Conservation (phyloP, 208 protist genomes). For the Trypanosoma vivax region DNA sequence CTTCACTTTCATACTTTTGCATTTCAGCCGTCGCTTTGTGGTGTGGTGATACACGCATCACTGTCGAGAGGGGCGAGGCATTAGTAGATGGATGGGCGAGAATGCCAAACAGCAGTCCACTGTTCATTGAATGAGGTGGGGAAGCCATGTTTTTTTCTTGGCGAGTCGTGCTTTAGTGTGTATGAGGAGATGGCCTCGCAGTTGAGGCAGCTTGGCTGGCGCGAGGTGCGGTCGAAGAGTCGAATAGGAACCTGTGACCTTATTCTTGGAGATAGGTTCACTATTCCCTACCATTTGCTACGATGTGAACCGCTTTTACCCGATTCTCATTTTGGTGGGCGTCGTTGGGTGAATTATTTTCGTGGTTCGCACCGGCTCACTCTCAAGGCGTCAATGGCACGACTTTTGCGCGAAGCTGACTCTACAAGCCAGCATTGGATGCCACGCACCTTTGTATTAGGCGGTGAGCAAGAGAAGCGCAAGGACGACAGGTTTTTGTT, state of each 20-base stretch:
- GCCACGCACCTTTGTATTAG: constrained; percentile 70
- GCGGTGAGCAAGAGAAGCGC: constrained; percentile 43
- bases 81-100: too few species aligned
- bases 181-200: constrained; percentile 79
- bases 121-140: background rate
- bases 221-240: constrained; percentile 17
- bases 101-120: too few species aligned
- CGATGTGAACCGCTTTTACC: constrained; percentile 46
- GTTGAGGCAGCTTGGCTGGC: constrained; percentile 52
- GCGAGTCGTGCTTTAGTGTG: constrained; percentile 67
- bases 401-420: constrained; percentile 41
- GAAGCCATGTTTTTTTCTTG: constrained; percentile 33
- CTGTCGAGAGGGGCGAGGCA: too few species aligned
- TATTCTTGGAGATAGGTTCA: constrained; percentile 76
- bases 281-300: constrained; percentile 69
- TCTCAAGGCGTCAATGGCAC: constrained; percentile 73
- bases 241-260: constrained; percentile 29
- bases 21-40: too few species aligned
- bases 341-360: constrained; percentile 87
- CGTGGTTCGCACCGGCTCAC: constrained; percentile 76
- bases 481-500: constrained; percentile 47
- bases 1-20: too few species aligned
- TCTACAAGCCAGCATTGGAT: constrained; percentile 46
- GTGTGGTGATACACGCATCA: too few species aligned
- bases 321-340: constrained; percentile 48